These are phyloP conservation scores for Cymodocea nodosa DNA, from an alignment of 116 monocot species.

Conservation along the genomic window DNA sequence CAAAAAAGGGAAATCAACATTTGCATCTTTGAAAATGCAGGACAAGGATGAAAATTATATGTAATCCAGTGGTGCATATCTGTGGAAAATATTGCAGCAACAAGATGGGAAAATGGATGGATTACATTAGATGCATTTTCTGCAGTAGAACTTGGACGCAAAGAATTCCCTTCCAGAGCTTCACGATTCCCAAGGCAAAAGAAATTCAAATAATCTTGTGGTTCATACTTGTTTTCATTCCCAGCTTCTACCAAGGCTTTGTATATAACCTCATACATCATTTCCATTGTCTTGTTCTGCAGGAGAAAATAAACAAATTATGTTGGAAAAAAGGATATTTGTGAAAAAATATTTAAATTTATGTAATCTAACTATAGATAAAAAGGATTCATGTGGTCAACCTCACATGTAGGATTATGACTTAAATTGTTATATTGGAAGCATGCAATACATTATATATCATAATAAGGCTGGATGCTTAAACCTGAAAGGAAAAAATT, in stretches of 20 bases:
- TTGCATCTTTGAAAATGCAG: too few species aligned
- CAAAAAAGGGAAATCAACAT: too few species aligned
- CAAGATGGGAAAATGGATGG: not conserved
- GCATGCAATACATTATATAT: not conserved
- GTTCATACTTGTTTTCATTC: constrained; percentile 46
- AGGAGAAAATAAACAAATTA: not conserved
- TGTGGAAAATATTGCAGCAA: not conserved
- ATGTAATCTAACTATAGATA: too few species aligned
- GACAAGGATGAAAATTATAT: too few species aligned
- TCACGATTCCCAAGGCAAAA: constrained; percentile 94
- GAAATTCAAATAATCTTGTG: constrained; percentile 89
- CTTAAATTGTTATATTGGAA: not conserved
- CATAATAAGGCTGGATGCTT: not conserved
- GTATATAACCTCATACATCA: constrained; percentile 92
- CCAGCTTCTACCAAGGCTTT: constrained; percentile 69
- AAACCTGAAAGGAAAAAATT: too few species aligned
- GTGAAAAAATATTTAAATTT: too few species aligned
- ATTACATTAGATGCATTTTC: constrained; percentile 47
- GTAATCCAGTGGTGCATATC: too few species aligned
- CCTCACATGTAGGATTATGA: too few species aligned
- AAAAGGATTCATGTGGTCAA: too few species aligned
- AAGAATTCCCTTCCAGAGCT: constrained; percentile 16
- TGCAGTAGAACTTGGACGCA: not conserved
- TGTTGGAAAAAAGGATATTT: not conserved
- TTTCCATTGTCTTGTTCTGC: constrained; percentile 93